These are phyloP conservation scores for Rosa persica DNA, from an alignment of 306 rosid species.

Conservation along the genomic window DNA sequence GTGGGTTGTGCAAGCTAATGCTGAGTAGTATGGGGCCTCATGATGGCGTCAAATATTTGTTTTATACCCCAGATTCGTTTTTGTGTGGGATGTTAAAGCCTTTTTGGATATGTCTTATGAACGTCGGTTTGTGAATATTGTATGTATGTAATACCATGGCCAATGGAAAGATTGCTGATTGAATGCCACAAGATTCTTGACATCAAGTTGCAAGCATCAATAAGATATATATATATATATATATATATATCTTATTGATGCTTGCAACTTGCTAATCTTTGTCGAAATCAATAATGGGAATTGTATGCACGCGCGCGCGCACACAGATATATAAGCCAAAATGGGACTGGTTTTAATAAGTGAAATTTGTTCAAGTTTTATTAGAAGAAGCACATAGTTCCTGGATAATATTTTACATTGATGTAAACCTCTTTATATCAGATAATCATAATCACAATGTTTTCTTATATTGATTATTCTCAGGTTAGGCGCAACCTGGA, in stretches of 20 bases:
- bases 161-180: too few relatives aligned
- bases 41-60: background rate
- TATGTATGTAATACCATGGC: too few relatives aligned
- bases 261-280: background rate
- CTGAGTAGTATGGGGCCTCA: background rate
- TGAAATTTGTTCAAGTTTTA: too few relatives aligned
- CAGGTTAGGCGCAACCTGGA: conserved; percentile 98
- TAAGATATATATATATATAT: too few relatives aligned
- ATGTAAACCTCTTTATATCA: background rate
- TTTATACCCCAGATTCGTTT: background rate
- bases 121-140: too few relatives aligned
- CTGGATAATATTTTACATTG: background rate
- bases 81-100: background rate
- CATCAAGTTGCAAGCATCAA: too few relatives aligned
- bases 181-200: too few relatives aligned
- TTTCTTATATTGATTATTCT: conserved; percentile 20
- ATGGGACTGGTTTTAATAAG: background rate
- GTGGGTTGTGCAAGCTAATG: background rate
- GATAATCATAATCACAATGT: conserved; percentile 2
- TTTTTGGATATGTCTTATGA: too few relatives aligned
- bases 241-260: too few relatives aligned
- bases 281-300: background rate
- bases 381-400: background rate
- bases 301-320: background rate
- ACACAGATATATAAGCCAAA: background rate